Conservation (phyloP, 225 moss, liverwort and hornwort species). For the Rhytidiadelphus loreus region DNA sequence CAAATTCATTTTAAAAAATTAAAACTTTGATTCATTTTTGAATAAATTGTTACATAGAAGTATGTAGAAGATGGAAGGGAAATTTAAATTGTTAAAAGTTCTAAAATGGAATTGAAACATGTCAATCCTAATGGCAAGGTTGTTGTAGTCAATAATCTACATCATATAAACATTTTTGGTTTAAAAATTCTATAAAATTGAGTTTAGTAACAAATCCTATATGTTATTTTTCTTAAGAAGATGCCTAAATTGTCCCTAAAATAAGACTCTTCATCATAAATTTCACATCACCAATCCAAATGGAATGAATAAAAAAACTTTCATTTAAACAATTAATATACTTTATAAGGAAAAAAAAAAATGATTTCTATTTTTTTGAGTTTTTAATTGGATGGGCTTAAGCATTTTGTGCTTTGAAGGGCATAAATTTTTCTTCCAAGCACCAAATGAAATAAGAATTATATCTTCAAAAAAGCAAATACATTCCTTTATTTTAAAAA, state of each 20-base stretch:
- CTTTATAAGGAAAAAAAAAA: not conserved
- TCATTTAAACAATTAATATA: not conserved
- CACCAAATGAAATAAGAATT: not conserved
- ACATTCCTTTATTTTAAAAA: rapidly evolving
- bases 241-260: rapidly evolving
- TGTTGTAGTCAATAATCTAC: not conserved
- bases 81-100: not conserved
- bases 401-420: not conserved
- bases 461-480: not conserved
- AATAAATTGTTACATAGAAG: too few relatives aligned
- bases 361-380: rapidly evolving
- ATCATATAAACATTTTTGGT: too few relatives aligned
- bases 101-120: not conserved
- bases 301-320: not conserved
- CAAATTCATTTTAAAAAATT: not conserved
- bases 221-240: not conserved
- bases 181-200: not conserved
- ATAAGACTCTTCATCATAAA: not conserved
- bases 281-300: not conserved
- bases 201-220: rapidly evolving
- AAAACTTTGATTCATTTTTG: not conserved
- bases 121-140: not conserved
- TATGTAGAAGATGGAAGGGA: too few relatives aligned
- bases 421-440: not conserved
- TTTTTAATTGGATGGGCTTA: rapidly evolving